Percentiles rank a stretch among this genome's conserved stretches.
Conservation (phyloP, 352 stramenopile species). For the Phytophthora tubulina region DNA sequence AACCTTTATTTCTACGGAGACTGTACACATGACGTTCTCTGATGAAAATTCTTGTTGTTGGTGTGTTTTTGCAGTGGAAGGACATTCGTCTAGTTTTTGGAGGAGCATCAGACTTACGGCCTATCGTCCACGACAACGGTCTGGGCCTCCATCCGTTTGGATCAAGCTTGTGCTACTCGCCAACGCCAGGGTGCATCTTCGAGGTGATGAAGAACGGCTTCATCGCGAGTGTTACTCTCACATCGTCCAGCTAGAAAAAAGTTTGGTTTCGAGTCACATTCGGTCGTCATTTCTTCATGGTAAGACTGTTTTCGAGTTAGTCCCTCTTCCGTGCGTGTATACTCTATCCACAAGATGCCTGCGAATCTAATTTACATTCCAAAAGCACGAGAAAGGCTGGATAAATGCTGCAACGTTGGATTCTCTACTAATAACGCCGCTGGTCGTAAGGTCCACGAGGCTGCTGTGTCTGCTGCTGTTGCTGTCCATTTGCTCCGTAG, state of each 20-base stretch:
- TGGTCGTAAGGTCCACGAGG: conserved; percentile 50
- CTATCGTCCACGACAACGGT: conserved; percentile 82
- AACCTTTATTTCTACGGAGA: background rate
- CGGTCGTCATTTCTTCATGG: background rate
- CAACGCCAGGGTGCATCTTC: conserved; percentile 77
- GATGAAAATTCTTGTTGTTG: conserved; percentile 4
- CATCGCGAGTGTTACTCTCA: conserved; percentile 79
- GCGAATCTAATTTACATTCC: conserved; percentile 48
- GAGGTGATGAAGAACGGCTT: conserved; percentile 87
- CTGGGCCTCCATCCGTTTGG: conserved; percentile 82
- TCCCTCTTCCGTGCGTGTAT: background rate
- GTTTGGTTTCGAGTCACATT: background rate
- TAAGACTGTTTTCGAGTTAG: background rate
- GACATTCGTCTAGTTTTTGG: conserved; percentile 72
- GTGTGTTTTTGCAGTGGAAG: conserved; percentile 59
- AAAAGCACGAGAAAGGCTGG: conserved; percentile 27
- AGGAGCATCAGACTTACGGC: conserved; percentile 56
- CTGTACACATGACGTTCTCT: background rate
- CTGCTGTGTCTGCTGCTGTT: conserved; percentile 39
- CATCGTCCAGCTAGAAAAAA: conserved; percentile 25
- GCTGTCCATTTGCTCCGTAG: conserved; percentile 35
- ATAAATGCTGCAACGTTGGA: conserved; percentile 26
- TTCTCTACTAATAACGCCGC: conserved; percentile 37
- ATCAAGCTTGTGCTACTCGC: conserved; percentile 82
- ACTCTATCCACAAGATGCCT: conserved; percentile 17